These are phyloP conservation scores for Purpureocillium takamizusanense DNA, from an alignment of 2,329 filamentous ascomycete species.

Conservation along the genomic window DNA sequence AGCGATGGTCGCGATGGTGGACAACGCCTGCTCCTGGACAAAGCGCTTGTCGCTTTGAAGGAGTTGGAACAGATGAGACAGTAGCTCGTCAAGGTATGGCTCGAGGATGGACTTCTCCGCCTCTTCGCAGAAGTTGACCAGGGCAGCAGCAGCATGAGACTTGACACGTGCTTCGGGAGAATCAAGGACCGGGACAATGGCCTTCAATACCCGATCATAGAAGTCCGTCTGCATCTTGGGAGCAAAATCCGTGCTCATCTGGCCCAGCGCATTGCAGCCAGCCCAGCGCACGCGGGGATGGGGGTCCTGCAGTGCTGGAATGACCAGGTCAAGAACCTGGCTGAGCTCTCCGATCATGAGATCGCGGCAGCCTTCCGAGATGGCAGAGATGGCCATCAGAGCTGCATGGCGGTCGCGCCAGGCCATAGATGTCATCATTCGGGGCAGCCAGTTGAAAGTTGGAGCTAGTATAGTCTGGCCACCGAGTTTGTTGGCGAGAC, in stretches of 20 bases:
- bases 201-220: slow-evolving; percentile 76
- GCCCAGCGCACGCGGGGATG: slow-evolving; percentile 95
- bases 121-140: slow-evolving; percentile 99
- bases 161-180: slow-evolving; percentile 90
- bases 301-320: slow-evolving; percentile 79
- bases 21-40: slow-evolving; percentile 94
- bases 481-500: slow-evolving; percentile 91
- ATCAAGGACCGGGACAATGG: slow-evolving; percentile 85
- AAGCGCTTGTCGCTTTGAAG: slow-evolving; percentile 89
- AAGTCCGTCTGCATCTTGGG: slow-evolving; percentile 97
- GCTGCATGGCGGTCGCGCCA: slow-evolving; percentile 96
- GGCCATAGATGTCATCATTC: slow-evolving; percentile 91
- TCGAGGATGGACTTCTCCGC: slow-evolving; percentile 87
- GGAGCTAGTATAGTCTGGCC: slow-evolving; percentile 87
- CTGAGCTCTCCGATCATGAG: slow-evolving; percentile 92
- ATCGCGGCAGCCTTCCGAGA: slow-evolving; percentile 93
- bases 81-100: slow-evolving; percentile 82
- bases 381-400: slow-evolving; percentile 97
- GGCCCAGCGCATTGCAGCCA: slow-evolving; percentile 94
- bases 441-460: slow-evolving; percentile 92
- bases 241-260: slow-evolving; percentile 99
- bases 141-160: slow-evolving; percentile 90
- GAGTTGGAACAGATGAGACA: slow-evolving; percentile 78
- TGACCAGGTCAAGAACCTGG: slow-evolving; percentile 89
- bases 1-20: slow-evolving; percentile 97